Evolutionary conservation across 1,284 basidiomycete species (phyloP).

Genomic region (Trametes polyzona): DNA sequence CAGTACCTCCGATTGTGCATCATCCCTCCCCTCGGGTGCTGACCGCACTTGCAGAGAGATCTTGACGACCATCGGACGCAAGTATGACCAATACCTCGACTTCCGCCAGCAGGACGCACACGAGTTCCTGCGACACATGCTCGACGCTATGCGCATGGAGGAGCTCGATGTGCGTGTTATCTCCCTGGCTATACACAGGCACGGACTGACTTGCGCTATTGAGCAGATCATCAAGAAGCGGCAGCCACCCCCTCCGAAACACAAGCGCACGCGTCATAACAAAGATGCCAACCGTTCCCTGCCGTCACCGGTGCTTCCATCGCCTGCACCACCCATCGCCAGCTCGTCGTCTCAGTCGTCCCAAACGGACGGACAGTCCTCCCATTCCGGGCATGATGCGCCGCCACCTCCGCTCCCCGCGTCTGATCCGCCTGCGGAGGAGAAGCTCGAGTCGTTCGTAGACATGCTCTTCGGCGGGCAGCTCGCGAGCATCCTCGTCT

Average conservation of each 20-base stretch:
- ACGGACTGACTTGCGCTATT: neutral
- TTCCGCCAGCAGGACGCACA: slow-evolving; percentile 94
- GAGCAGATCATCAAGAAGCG: slow-evolving; percentile 78
- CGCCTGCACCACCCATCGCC: slow-evolving; percentile 5
- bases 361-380: neutral
- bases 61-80: slow-evolving; percentile 72
- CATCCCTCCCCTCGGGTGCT: neutral
- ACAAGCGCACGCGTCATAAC: slow-evolving; percentile 40
- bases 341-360: slow-evolving; percentile 1
- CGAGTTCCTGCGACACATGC: slow-evolving; percentile 85
- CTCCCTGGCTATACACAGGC: neutral
- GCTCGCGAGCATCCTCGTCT: slow-evolving; percentile 88
- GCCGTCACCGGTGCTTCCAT: slow-evolving; percentile 9
- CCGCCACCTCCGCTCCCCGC: neutral
- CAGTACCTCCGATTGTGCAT: slow-evolving; percentile 30
- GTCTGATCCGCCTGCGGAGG: slow-evolving; percentile 37
- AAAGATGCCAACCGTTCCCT: slow-evolving; percentile 9
- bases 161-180: slow-evolving; percentile 77
- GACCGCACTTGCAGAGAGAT: slow-evolving; percentile 48
- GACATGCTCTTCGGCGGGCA: slow-evolving; percentile 91
- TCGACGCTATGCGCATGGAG: slow-evolving; percentile 96
- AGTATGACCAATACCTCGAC: slow-evolving; percentile 93
- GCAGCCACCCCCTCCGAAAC: slow-evolving; percentile 50
- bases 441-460: slow-evolving; percentile 71
- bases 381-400: neutral